These are phyloP conservation scores for Tilletiaria anomala DNA, from an alignment of 1,284 basidiomycete species.

Conservation along the genomic window DNA sequence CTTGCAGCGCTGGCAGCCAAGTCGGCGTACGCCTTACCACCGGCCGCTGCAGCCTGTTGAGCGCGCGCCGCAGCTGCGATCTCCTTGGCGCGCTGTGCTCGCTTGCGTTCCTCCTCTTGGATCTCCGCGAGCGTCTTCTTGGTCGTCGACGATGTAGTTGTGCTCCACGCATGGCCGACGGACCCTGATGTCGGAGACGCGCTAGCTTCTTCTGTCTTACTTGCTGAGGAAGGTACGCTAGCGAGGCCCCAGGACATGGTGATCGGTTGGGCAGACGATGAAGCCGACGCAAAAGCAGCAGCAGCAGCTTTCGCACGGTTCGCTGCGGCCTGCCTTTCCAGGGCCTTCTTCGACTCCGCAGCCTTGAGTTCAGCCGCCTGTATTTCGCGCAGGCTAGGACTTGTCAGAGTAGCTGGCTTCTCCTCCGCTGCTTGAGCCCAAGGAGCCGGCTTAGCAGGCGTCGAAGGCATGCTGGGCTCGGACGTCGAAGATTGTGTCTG, in stretches of 20 bases:
- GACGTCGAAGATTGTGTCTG: too few relatives aligned
- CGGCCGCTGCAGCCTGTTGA: slow-evolving; percentile 37
- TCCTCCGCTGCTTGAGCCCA: slow-evolving; percentile 32
- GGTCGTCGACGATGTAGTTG: slow-evolving; percentile 24
- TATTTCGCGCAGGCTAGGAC: slow-evolving; percentile 68
- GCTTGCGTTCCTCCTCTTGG: slow-evolving; percentile 76
- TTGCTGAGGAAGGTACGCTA: slow-evolving; percentile 43
- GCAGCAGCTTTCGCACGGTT: slow-evolving; percentile 38
- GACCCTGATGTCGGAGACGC: too few relatives aligned
- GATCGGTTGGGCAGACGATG: slow-evolving; percentile 6
- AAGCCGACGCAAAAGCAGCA: neutral
- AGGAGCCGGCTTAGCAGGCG: slow-evolving; percentile 24
- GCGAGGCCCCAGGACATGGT: slow-evolving; percentile 44
- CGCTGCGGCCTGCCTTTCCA: slow-evolving; percentile 38
- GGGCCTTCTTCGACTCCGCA: slow-evolving; percentile 52
- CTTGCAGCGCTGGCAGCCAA: slow-evolving; percentile 47
- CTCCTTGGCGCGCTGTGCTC: slow-evolving; percentile 49
- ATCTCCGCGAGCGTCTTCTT: slow-evolving; percentile 98
- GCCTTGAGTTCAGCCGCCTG: slow-evolving; percentile 82
- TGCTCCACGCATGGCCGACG: neutral
- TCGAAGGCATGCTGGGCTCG: slow-evolving; percentile 7
- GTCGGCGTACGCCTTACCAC: slow-evolving; percentile 60
- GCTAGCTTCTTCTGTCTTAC: slow-evolving; percentile 32
- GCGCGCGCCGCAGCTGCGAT: slow-evolving; percentile 42
- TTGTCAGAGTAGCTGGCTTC: slow-evolving; percentile 5